Base-by-base conservation (phyloP, 352 stramenopile species). In the Elongisporangium senticosum region DNA sequence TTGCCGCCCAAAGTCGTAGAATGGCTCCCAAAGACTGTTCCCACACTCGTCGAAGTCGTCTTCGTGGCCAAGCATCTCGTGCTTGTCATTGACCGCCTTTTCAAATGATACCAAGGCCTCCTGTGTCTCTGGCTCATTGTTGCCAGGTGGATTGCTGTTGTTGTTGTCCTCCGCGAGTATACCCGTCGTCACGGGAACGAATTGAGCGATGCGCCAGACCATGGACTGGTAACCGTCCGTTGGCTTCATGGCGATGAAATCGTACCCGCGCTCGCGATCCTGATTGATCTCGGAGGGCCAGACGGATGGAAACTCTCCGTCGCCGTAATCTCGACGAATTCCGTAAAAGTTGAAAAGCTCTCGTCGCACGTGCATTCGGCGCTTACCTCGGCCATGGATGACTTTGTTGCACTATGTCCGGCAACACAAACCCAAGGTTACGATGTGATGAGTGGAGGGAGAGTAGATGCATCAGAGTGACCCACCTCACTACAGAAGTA, bases 301-400 rank as follows among this genome's bases (percentile, higher is more conserved):
- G 24, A 80, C 72, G 11, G 86, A 96, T 14, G 89, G 89, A 56
- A 97, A 97, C 8, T 88, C 83, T 23, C 89, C 89, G 58, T 97
- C 86, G 56, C 87, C 86, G 51, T 96, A 97, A 65, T 98, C 93
- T 47, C 94, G 80, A n/a, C 93, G 81, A 23, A 82, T 82, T 23
- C 79, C 86, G 63, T 97, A 98, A 58, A 79, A 97, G 74, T 98
- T 92, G 72, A 96, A 98, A 13, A 98, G 56, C 24, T 76, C 72
- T 11, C 89, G 78, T 48, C 82, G 94, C 24, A 67, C 39, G 66
- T 98, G 94, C 1, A 64, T 21, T 3, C 72, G 67, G 8, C 93
- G 70, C 58, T 91, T 94, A 2, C 91, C 89, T 17, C 79, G 83
- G 15, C 71, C 75, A 59, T 98, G 90, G 15, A 98, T 89, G 54